Evolutionary conservation across 192 early-diverging fungal genomes (phyloP).

Genomic region (Coemansia sp.): DNA sequence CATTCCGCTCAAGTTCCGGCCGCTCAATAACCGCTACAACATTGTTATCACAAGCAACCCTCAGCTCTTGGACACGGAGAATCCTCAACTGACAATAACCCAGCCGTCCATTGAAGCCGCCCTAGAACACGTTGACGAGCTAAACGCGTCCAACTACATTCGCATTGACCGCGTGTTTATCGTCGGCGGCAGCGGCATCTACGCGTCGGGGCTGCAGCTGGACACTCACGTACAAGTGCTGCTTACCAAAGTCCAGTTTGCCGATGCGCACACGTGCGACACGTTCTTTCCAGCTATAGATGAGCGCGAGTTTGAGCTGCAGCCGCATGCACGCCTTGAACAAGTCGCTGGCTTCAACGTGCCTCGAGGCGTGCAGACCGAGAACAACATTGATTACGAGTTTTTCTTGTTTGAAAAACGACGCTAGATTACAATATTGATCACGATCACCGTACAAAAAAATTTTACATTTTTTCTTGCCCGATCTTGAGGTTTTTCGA

Average conservation of each 20-base stretch:
- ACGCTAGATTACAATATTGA: not conserved
- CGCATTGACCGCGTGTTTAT: constrained; percentile 63
- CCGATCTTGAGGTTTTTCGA: not conserved
- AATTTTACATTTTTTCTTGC: not conserved
- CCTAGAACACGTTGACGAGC: constrained; percentile 53
- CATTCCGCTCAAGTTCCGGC: constrained; percentile 79
- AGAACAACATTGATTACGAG: constrained; percentile 63
- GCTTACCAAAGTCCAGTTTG: constrained; percentile 65
- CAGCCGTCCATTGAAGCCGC: constrained; percentile 32
- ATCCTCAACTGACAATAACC: constrained; percentile 9
- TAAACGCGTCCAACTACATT: constrained; percentile 10
- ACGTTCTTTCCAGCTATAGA: constrained; percentile 74
- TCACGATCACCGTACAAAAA: constrained; percentile 3
- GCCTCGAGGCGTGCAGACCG: constrained; percentile 49
- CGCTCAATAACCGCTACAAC: constrained; percentile 78
- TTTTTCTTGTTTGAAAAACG: constrained; percentile 56
- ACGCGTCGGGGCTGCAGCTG: constrained; percentile 64
- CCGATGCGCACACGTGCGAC: constrained; percentile 66
- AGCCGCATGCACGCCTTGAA: constrained; percentile 57
- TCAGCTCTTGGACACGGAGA: constrained; percentile 47
- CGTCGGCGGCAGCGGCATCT: constrained; percentile 79
- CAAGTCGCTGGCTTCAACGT: constrained; percentile 42
- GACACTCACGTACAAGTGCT: constrained; percentile 61
- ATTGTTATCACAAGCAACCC: constrained; percentile 76
- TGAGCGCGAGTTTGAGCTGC: constrained; percentile 28